phyloP scores from a whole-genome alignment of 2,329 filamentous ascomycete genomes.

The Achaetomium macrosporum region DNA sequence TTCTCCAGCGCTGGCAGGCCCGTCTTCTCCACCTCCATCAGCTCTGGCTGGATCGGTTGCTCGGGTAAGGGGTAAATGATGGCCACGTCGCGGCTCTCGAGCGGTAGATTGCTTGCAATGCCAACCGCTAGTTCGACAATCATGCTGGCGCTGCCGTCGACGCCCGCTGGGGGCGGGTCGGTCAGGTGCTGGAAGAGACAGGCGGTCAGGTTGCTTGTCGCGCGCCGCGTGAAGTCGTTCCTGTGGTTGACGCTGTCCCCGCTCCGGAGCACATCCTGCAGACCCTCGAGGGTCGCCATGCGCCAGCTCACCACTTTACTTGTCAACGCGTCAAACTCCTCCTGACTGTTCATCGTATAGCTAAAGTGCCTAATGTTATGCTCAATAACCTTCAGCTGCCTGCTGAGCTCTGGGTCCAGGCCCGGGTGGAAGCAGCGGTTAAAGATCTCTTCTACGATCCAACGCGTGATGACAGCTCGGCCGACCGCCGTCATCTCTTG shows the following conservation, averaged over 20 bases:
- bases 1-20: slow-evolving; percentile 56
- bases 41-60: slow-evolving; percentile 58
- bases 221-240: slow-evolving; percentile 60
- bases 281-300: slow-evolving; percentile 86
- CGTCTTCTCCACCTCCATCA: slow-evolving; percentile 83
- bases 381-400: slow-evolving; percentile 78
- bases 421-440: slow-evolving; percentile 89
- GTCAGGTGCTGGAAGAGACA: slow-evolving; percentile 68
- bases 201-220: slow-evolving; percentile 62
- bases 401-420: slow-evolving; percentile 69
- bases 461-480: slow-evolving; percentile 78
- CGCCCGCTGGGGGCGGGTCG: slow-evolving; percentile 69
- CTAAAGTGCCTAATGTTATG: slow-evolving; percentile 76
- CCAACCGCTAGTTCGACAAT: slow-evolving; percentile 87
- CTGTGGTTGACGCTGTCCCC: slow-evolving; percentile 61
- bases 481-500: slow-evolving; percentile 98
- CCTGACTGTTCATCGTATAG: slow-evolving; percentile 66
- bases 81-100: slow-evolving; percentile 86
- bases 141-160: slow-evolving; percentile 85
- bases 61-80: slow-evolving; percentile 82
- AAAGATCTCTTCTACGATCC: slow-evolving; percentile 88
- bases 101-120: slow-evolving; percentile 77
- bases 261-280: slow-evolving; percentile 63
- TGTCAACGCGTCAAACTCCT: slow-evolving; percentile 83
- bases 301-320: slow-evolving; percentile 89